Base-by-base conservation (phyloP, 1,139 yeast genomes). In the Pichia sp. region DNA sequence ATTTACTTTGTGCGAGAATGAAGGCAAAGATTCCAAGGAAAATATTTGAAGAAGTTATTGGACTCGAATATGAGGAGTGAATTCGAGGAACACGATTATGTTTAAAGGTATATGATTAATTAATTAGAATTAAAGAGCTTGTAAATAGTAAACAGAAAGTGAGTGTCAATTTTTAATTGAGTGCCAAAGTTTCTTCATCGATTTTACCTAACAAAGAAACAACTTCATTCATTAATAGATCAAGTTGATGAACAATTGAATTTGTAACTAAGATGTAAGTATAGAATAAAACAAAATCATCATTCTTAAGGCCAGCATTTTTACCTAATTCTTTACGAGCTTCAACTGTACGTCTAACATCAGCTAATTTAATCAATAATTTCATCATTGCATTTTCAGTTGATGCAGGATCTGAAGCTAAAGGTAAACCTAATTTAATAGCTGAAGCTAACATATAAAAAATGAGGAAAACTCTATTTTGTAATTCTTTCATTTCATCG, bases 371-470 rank as follows among this genome's bases (percentile, higher is more conserved):
- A 36, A 69, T 72, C 51, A 84, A 66, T 65, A 84, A 68, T 28
- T 89, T 62, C 48, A 80, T 85, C 53, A 79, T 75, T 0, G 94
- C 83, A 56, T 80, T 84, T 38, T 77, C 84, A 0, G 86, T 80
- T 0, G 86, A 78, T 1, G 93, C 93, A 4, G 89, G 80, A 51
- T 79, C 79, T 28, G 72, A 74, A 0, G 94, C 93, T 23, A 84
- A 58, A 1, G 95, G 94, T 47, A 84, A 75, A 3, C 88, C 88
- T 20, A 85, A 63, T 41, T 77, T 72, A 66, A 84, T 68, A 0
- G 94, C 84, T 26, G 91, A 78, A 3, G 94, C 81, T 11, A 84
- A 69, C 77, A 84, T 79, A 63, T 83, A 84, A 54, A 84, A 83
- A 7, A 80, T 75, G 46, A 84, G 65, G 49, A 84, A 83, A 1